Percentiles rank a stretch among this genome's conserved stretches.
phyloP scores from a whole-genome alignment of 345 rosid species.

The Geranium brycei region DNA sequence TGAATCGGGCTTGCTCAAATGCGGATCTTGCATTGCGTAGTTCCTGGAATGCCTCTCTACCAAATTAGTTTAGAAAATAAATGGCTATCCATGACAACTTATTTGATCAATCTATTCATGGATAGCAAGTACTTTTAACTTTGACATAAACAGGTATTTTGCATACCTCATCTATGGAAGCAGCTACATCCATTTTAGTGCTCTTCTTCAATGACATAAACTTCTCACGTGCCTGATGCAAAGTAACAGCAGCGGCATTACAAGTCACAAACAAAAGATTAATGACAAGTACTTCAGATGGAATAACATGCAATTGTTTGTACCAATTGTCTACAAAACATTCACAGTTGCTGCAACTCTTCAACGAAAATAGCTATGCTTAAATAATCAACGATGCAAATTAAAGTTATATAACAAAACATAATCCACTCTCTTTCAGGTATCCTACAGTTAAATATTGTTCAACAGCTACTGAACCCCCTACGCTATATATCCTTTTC shows the following conservation, averaged over 20 bases:
- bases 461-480: not conserved
- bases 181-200: slow-evolving; percentile 61
- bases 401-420: no score
- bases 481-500: not conserved
- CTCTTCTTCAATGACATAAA: slow-evolving; percentile 89
- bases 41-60: slow-evolving; percentile 36
- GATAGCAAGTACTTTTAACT: not conserved
- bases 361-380: no score
- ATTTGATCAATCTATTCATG: not conserved
- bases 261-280: not conserved
- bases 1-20: slow-evolving; percentile 95
- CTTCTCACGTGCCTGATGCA: slow-evolving; percentile 84
- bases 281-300: not conserved
- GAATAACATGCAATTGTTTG: not conserved
- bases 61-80: slow-evolving; percentile 8
- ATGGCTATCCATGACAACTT: slow-evolving; percentile 1
- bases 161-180: slow-evolving; percentile 69
- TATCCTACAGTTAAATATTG: not conserved
- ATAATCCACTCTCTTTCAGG: not conserved
- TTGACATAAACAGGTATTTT: not conserved
- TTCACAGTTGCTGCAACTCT: not conserved
- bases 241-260: not conserved
- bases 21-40: slow-evolving; percentile 76
- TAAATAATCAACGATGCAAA: no score
- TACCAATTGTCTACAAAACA: not conserved